Conservation (phyloP, 1,284 basidiomycete species). For the Takashimella tepidaria region DNA sequence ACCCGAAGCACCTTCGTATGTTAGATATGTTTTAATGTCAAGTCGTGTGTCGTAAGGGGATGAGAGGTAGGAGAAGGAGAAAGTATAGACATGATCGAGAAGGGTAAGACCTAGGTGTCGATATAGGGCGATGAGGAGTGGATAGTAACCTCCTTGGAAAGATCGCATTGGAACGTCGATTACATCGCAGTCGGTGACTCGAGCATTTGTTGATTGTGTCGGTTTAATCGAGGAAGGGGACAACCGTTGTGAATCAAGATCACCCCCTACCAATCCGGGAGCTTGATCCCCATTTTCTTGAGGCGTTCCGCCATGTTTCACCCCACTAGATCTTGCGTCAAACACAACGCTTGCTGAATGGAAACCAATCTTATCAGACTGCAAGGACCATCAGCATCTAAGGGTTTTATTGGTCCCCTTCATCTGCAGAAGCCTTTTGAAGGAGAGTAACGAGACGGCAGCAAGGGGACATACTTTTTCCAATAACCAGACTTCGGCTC, state of each 20-base stretch:
- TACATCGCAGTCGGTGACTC: too few species aligned
- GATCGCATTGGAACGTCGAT: slow-evolving; percentile 73
- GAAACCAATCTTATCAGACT: slow-evolving; percentile 34
- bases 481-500: slow-evolving; percentile 64
- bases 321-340: too few species aligned
- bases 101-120: slow-evolving; percentile 51
- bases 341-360: slow-evolving; percentile 36
- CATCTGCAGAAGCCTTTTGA: not conserved
- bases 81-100: slow-evolving; percentile 57
- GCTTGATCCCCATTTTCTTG: too few species aligned
- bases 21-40: slow-evolving; percentile 51
- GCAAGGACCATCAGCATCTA: slow-evolving; percentile 7
- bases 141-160: slow-evolving; percentile 73
- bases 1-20: slow-evolving; percentile 64
- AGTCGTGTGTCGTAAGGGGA: not conserved
- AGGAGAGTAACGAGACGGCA: not conserved
- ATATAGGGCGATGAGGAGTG: slow-evolving; percentile 62
- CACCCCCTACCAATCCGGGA: too few species aligned
- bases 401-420: not conserved
- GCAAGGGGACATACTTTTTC: slow-evolving; percentile 66
- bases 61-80: slow-evolving; percentile 59
- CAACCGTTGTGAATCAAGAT: too few species aligned
- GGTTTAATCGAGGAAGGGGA: too few species aligned
- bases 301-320: too few species aligned
- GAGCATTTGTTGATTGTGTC: too few species aligned